Base-by-base conservation (phyloP, 495 filamentous ascomycete genomes). In the Aeminium ludgeri region DNA sequence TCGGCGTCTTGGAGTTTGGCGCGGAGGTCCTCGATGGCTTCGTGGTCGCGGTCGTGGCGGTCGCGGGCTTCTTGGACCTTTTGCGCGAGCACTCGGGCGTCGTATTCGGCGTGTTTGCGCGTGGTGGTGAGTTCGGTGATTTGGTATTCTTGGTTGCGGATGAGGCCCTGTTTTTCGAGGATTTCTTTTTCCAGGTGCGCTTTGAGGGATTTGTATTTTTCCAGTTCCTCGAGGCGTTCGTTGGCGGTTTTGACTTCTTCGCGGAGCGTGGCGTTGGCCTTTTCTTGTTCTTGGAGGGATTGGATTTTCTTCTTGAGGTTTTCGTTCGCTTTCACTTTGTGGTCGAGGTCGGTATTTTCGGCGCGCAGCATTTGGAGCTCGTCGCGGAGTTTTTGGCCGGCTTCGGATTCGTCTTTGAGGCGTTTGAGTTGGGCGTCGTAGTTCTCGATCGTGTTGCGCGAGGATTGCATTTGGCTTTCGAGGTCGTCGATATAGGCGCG, bases 301-400 rank as follows among this genome's bases (percentile, higher is more conserved):
- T 72, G 66, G 41, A 82, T 76, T 53, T 85, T 80, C 55, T 74
- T 78, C 57, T 83, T 73, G 31, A 82, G 63, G 40, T 71, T 70
- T 46, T 78, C 71, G 46, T 74, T 78, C 27, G 74, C 70, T 54
- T 86, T 91, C 19, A 82, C 78, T 54, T 82, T 83, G 57, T 80
- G 79, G n/a, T 70, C 64, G 6, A 87, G 68, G 44, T 84, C 73
- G 40, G 78, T 77, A 29, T 76, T 73, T 37, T 85, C 76, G 13
- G 70, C 73, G 43, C 76, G 78, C 29, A 87, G 67, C 43, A 82
- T 71, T 35, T 71, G 64, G 27, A 77, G 59, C 49, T 77, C 67
- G 6, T 70, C 59, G 30, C 61, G 63, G 2, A 64, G 48, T 13
- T 58, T 49, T 36, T 60, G 54, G 16, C 48, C 50, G 8, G 46